These are phyloP conservation scores for Dactylellina sp. DNA, from an alignment of 2,329 filamentous ascomycete species.

Conservation along the genomic window DNA sequence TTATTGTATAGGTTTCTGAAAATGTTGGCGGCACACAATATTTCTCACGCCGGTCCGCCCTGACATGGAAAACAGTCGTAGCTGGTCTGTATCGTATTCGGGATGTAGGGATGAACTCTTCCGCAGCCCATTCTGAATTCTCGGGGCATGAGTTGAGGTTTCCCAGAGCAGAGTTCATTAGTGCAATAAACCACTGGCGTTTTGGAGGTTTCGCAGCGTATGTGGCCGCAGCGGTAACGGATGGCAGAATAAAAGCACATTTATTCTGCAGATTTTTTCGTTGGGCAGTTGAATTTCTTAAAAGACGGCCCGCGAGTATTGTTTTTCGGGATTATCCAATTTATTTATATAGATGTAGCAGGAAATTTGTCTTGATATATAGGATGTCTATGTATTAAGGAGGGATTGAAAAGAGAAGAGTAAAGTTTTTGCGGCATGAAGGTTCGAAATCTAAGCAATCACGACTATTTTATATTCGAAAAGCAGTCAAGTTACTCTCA, in stretches of 20 bases:
- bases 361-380: too few relatives aligned
- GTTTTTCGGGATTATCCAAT: too few relatives aligned
- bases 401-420: too few relatives aligned
- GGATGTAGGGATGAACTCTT: conserved; percentile 28
- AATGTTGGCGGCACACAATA: not conserved
- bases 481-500: too few relatives aligned
- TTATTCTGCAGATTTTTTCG: not conserved
- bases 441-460: too few relatives aligned
- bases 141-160: conserved; percentile 28
- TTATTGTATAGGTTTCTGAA: too few relatives aligned
- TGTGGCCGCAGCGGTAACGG: conserved; percentile 43
- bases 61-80: conserved; percentile 50
- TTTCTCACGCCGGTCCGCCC: conserved; percentile 29
- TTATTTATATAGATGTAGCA: too few relatives aligned
- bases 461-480: not conserved
- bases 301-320: too few relatives aligned
- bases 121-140: conserved; percentile 45
- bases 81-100: conserved; percentile 42
- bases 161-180: conserved; percentile 22
- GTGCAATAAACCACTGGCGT: conserved; percentile 34
- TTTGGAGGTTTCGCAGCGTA: conserved; percentile 50
- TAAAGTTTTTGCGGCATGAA: too few relatives aligned
- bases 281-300: not conserved
- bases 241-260: conserved; percentile 54
- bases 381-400: too few relatives aligned